Percentiles rank a stretch among this genome's conserved stretches.
phyloP scores from a whole-genome alignment of 305 asterid genomes.

The Lippia alba region DNA sequence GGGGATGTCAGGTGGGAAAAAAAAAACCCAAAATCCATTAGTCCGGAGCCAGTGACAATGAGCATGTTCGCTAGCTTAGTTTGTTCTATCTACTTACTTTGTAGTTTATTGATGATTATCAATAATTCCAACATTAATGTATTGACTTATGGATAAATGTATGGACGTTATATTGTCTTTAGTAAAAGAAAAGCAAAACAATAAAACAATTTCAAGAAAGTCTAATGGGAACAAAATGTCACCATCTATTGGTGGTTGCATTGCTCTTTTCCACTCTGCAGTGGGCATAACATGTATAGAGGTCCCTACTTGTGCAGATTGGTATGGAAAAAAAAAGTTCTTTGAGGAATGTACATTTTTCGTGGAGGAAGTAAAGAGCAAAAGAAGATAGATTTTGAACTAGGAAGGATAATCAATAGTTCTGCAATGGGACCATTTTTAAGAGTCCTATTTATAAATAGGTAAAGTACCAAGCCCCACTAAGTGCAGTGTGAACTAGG shows the following conservation, averaged over 20 bases:
- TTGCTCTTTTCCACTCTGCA: background rate
- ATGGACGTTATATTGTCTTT: no score
- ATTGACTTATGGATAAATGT: no score
- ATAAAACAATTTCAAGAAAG: background rate
- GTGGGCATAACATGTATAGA: background rate
- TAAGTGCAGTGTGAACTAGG: background rate
- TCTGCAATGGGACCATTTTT: constrained; percentile 41
- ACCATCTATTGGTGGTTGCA: constrained; percentile 27
- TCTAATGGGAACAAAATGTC: constrained; percentile 27
- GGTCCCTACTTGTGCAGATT: constrained; percentile 28
- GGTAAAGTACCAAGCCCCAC: constrained; percentile 36
- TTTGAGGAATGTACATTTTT: constrained; percentile 1
- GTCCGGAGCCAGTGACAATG: no score
- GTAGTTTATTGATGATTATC: no score
- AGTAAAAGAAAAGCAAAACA: no score
- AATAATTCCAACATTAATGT: no score
- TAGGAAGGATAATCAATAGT: constrained; percentile 19
- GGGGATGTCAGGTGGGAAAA: no score
- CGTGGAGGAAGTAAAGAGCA: constrained; percentile 29
- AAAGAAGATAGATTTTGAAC: constrained; percentile 12
- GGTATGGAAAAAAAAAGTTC: background rate
- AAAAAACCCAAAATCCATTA: no score
- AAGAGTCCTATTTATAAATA: constrained; percentile 30
- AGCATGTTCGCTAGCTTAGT: no score
- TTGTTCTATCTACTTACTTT: no score